Evolutionary conservation across 2,329 filamentous ascomycete species (phyloP), one percentile per base, ranked within the genome.

Genomic region (Pestalotiopsis sp.): DNA sequence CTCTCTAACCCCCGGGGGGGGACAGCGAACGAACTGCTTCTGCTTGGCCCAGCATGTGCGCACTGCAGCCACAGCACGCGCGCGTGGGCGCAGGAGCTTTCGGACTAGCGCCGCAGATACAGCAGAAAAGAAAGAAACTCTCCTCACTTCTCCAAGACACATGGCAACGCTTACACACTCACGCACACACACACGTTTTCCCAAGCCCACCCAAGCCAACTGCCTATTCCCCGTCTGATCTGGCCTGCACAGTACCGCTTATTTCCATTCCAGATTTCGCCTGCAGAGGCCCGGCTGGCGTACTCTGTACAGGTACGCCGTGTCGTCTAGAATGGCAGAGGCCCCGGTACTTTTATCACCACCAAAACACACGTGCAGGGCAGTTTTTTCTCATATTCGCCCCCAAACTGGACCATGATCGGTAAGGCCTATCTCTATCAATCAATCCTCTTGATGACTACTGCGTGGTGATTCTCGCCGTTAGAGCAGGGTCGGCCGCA

Each of bases 111-210:
- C 58, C 39, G 64, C 64, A 66, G 27, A 62, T 66, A 55, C 64
- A 66, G 64, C 20, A 52, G 20, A 52, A 14, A 52, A 52, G 5
- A 52, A 52, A 52, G n/a, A 49, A 49, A n/a, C 41, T n/a, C 45
- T 52, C 45, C 45, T n/a, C 45, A n/a, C 17, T 59, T 23, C 36
- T 23, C 38, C 27, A 49, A 38, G 55, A 66, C 64, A 66, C 64
- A 66, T 66, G 64, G 64, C 64, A 52, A 66, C 52, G 31, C 55
- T 55, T 52, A 41, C 64, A 66, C 64, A 66, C 55, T 23, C 55
- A 39, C 52, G 27, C 64, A 66, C 64, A 66, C 55, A 39, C 55
- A 39, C 52, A 38, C 61, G 61, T 64, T 39, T 64, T 17, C 23
- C 20, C 5, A 13, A 59, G 14, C 57, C 23, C 57, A 27, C 14